phyloP scores from a whole-genome alignment of 345 rosid species.

The Hibiscus trionum region DNA sequence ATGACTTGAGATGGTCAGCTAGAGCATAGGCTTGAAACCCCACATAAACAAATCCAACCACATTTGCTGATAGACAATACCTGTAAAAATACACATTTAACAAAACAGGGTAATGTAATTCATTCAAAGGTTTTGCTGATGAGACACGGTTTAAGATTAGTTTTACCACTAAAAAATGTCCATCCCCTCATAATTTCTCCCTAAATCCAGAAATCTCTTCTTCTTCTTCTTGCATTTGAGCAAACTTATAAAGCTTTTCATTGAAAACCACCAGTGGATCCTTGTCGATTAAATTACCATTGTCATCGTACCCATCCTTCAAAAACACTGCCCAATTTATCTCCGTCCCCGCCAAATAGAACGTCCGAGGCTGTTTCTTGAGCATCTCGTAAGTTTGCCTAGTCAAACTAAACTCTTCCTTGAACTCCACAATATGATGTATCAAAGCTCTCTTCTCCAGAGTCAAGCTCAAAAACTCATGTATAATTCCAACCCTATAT shows the following conservation, averaged over 20 bases:
- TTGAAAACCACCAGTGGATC: constrained; percentile 74
- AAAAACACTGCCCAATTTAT: constrained; percentile 88
- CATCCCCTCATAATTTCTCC: constrained; percentile 8
- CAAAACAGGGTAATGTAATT: background rate
- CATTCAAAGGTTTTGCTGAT: background rate
- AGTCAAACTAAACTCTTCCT: constrained; percentile 84
- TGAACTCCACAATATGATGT: constrained; percentile 87
- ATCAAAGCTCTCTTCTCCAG: constrained; percentile 83
- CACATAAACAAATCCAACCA: constrained; percentile 68
- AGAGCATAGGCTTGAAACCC: constrained; percentile 63
- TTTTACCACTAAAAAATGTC: background rate
- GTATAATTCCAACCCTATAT: constrained; percentile 69
- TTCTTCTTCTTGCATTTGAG: constrained; percentile 43
- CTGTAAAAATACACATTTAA: constrained; percentile 26
- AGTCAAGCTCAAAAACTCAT: constrained; percentile 85
- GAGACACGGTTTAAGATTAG: background rate
- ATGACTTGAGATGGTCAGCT: constrained; percentile 53
- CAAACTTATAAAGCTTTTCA: constrained; percentile 49
- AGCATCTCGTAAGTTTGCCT: constrained; percentile 79
- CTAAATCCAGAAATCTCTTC: constrained; percentile 13
- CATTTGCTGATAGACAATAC: constrained; percentile 75
- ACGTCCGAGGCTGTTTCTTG: constrained; percentile 59
- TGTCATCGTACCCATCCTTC: constrained; percentile 54
- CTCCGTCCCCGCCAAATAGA: constrained; percentile 89
- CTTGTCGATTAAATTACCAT: constrained; percentile 49